Conservation (phyloP, 2,329 filamentous ascomycete genomes). For the Scolecobasidium constrictum region DNA sequence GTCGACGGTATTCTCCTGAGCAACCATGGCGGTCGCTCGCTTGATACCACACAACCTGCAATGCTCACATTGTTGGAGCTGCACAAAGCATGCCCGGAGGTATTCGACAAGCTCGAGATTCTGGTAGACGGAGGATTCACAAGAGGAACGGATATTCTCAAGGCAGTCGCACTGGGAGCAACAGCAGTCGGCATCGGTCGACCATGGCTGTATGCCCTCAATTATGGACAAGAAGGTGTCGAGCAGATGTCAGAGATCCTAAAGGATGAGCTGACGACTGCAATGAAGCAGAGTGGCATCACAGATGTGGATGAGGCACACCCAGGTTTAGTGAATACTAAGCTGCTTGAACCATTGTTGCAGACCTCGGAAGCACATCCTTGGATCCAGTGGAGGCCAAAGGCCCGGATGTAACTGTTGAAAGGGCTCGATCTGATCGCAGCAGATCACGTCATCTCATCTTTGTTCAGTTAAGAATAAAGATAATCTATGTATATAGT, state of each 20-base stretch:
- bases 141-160: slow-evolving; percentile 24
- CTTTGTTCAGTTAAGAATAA: too few species aligned
- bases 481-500: too few species aligned
- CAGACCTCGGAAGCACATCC: background rate
- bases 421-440: too few species aligned
- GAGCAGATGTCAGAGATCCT: slow-evolving; percentile 19
- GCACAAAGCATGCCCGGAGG: slow-evolving; percentile 23
- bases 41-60: slow-evolving; percentile 20
- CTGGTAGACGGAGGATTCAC: slow-evolving; percentile 26
- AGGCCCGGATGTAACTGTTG: background rate
- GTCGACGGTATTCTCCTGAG: slow-evolving; percentile 58
- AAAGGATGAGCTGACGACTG: background rate
- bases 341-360: background rate
- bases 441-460: too few species aligned
- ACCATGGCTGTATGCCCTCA: slow-evolving; percentile 25
- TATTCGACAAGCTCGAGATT: slow-evolving; percentile 29
- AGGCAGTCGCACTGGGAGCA: slow-evolving; percentile 26
- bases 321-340: background rate
- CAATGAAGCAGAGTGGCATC: background rate
- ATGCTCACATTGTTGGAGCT: slow-evolving; percentile 27
- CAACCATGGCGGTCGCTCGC: slow-evolving; percentile 60
- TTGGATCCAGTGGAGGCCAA: background rate
- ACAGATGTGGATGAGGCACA: background rate
- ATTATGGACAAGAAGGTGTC: slow-evolving; percentile 24
- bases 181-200: slow-evolving; percentile 24